These are phyloP conservation scores for Aspergillus uvarum DNA, from an alignment of 2,329 filamentous ascomycete species.

Conservation along the genomic window DNA sequence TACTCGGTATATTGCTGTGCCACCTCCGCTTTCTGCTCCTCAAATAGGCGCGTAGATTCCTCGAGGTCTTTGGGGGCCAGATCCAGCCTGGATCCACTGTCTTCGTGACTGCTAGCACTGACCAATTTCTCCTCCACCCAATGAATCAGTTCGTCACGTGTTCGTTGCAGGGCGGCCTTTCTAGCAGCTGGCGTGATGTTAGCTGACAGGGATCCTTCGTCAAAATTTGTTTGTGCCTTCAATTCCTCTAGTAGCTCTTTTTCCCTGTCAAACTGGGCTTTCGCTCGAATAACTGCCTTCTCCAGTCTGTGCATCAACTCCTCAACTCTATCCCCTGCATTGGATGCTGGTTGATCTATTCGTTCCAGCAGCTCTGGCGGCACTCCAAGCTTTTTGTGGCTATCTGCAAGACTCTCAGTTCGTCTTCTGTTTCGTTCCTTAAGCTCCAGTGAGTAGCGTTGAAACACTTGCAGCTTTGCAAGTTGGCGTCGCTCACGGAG, in stretches of 20 bases:
- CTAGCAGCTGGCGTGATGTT: slow-evolving; percentile 20
- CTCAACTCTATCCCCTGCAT: slow-evolving; percentile 27
- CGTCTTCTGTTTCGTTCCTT: slow-evolving; percentile 27
- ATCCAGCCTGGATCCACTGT: slow-evolving; percentile 26
- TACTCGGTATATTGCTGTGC: slow-evolving; percentile 38
- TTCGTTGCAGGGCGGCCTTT: slow-evolving; percentile 43
- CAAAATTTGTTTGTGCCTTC: slow-evolving; percentile 26
- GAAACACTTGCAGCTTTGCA: slow-evolving; percentile 48
- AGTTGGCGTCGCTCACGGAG: slow-evolving; percentile 48
- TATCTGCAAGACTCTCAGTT: slow-evolving; percentile 24
- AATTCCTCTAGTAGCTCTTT: slow-evolving; percentile 35
- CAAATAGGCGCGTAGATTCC: slow-evolving; percentile 29
- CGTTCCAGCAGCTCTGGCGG: slow-evolving; percentile 21
- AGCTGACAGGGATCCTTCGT: neutral
- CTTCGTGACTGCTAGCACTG: slow-evolving; percentile 33
- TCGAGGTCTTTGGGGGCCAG: slow-evolving; percentile 31
- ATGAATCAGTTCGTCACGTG: slow-evolving; percentile 50
- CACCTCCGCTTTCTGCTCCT: slow-evolving; percentile 35
- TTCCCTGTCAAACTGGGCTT: slow-evolving; percentile 37
- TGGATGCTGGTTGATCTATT: slow-evolving; percentile 9
- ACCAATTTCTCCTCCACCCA: slow-evolving; percentile 54
- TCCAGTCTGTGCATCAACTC: slow-evolving; percentile 41
- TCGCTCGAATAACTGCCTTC: slow-evolving; percentile 39
- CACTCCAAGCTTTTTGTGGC: slow-evolving; percentile 12
- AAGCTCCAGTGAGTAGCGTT: slow-evolving; percentile 46